Conservation (phyloP, 1,284 basidiomycete species). For the Leccinum pallidistipes region DNA sequence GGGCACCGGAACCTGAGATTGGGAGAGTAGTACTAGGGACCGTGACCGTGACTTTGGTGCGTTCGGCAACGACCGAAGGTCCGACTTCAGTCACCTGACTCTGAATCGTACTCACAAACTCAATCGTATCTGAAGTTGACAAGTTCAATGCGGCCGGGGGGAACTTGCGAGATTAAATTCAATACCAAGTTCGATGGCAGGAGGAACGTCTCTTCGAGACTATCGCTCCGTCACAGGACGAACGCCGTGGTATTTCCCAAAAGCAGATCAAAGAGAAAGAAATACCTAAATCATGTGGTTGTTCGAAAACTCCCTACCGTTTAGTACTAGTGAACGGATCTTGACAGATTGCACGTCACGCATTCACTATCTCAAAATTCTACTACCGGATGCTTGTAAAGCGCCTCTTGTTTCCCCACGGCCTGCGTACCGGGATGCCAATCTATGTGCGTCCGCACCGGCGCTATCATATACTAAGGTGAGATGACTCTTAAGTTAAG, state of each 20-base stretch:
- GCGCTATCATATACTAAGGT: too few species aligned
- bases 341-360: slow-evolving; percentile 78
- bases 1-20: too few species aligned
- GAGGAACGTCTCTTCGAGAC: slow-evolving; percentile 77
- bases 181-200: slow-evolving; percentile 84
- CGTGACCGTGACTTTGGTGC: too few species aligned
- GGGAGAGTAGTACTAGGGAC: too few species aligned
- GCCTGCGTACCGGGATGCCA: too few species aligned
- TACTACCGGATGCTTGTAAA: slow-evolving; percentile 93
- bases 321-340: slow-evolving; percentile 78
- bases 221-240: slow-evolving; percentile 72
- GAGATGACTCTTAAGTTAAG: too few species aligned
- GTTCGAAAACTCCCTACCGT: too few species aligned
- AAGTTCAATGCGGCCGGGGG: slow-evolving; percentile 31
- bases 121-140: too few species aligned
- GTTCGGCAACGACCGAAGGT: too few species aligned
- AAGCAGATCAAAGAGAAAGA: slow-evolving; percentile 61
- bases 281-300: slow-evolving; percentile 75
- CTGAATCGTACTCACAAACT: too few species aligned
- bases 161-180: slow-evolving; percentile 80
- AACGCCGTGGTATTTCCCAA: slow-evolving; percentile 61
- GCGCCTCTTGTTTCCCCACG: slow-evolving; percentile 78
- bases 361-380: slow-evolving; percentile 98
- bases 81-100: too few species aligned
- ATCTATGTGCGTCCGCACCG: too few species aligned